A percentile compares a stretch with the other conserved stretches of the same genome.
Conservation (phyloP, 2,329 filamentous ascomycete species). For the Fusarium chuoi region DNA sequence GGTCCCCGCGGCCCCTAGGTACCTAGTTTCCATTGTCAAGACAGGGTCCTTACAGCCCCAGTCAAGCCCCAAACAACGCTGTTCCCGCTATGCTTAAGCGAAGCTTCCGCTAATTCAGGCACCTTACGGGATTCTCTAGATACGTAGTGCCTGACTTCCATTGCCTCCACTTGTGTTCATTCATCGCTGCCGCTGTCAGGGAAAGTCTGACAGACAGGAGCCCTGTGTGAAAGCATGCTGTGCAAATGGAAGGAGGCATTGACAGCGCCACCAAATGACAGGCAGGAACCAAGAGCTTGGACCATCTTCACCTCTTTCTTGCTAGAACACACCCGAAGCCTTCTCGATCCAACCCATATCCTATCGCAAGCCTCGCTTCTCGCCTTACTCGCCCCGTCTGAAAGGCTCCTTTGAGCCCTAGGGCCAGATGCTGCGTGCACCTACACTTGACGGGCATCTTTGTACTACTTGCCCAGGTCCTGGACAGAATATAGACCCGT, state of each 20-base stretch:
- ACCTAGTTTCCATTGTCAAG: background rate
- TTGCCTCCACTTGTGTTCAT: background rate
- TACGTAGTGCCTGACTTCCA: background rate
- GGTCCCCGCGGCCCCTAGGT: constrained; percentile 3
- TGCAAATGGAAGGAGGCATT: constrained; percentile 16
- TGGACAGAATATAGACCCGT: constrained; percentile 12
- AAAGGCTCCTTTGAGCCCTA: constrained; percentile 2
- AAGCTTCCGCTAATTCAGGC: constrained; percentile 34
- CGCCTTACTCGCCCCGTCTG: constrained; percentile 10
- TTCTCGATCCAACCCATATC: constrained; percentile 1
- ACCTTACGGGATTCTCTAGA: constrained; percentile 9
- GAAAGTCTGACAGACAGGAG: background rate
- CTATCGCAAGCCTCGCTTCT: constrained; percentile 2
- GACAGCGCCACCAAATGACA: constrained; percentile 20
- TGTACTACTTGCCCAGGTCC: background rate
- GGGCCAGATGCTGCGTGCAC: constrained; percentile 8
- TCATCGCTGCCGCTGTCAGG: background rate
- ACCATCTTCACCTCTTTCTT: background rate
- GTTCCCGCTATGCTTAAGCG: constrained; percentile 44
- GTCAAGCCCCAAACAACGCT: constrained; percentile 39
- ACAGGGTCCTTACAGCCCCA: constrained; percentile 7
- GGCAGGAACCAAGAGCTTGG: constrained; percentile 27
- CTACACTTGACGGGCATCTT: background rate
- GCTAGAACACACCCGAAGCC: constrained; percentile 15
- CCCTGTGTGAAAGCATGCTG: constrained; percentile 11